Base-by-base conservation (phyloP, 768 basidiomycete species). In the Calocybe gangraenosa region DNA sequence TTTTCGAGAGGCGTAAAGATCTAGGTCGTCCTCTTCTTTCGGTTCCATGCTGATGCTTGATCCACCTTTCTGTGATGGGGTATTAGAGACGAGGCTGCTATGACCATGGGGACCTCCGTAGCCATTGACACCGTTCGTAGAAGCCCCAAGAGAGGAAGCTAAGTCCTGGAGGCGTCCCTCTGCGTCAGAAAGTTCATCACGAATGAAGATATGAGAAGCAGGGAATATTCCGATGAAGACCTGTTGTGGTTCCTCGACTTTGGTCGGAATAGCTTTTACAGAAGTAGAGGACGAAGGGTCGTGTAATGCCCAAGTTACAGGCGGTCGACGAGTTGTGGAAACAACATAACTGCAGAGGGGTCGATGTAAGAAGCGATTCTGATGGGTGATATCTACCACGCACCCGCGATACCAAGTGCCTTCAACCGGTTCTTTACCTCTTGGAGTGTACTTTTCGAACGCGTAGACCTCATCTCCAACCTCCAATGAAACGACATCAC, bases 381-480 rank as follows among this genome's bases (percentile, higher is more conserved):
- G 20, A 21, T 42, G 42, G 14, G 33, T 31, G 37, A 34, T 21
- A 25, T 20, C 18, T 30, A 53, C 22, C 41, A 52, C 88, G 64
- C 63, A 96, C 88, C 95, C 95, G 69, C 95, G 75, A 65, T 92
- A 97, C 95, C 95, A 98, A 13, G 82, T 65, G 15, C 84, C 84
- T 44, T 88, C 87, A 10, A 78, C 79, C 42, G 62, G 59, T 48
- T 89, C 87, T 58, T 84, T 87, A 46, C 70, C 75, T 40, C 71
- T 71, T 9, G 86, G 84, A 0, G 75, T 82, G 63, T 92, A 94
- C 60, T 84, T 84, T 69, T 98, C 95, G 58, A 97, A 97, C 14
- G 93, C 92, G 66, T 97, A 97, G 25, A 98, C 83, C 61, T 97
- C 94, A 64, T 96, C 94, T 37, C 95, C 95, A 21, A 97, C 87